Conservation (phyloP, 202 grass and related monocot species). For the Schoenoplectus triqueter region DNA sequence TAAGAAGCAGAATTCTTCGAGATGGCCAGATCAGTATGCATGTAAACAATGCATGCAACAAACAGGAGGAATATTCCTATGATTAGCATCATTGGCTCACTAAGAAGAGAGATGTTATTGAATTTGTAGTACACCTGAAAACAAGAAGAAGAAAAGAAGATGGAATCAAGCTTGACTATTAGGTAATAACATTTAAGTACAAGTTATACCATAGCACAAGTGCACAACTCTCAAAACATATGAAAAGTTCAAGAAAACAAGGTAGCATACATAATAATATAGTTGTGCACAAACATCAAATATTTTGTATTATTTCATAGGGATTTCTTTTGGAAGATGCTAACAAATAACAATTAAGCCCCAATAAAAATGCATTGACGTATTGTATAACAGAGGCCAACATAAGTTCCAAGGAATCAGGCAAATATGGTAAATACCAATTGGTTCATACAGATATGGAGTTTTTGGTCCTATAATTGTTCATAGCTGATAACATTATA, state of each 20-base stretch:
- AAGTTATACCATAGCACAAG: constrained; percentile 6
- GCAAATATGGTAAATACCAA: not conserved
- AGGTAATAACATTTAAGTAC: constrained; percentile 9
- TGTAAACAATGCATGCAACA: constrained; percentile 75
- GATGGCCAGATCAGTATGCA: constrained; percentile 89
- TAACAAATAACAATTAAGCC: not conserved
- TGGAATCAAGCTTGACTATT: constrained; percentile 4
- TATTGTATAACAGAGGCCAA: not conserved
- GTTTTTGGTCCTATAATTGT: constrained; percentile 3
- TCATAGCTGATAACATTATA: not conserved
- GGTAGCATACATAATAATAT: not conserved
- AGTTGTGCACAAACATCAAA: not conserved
- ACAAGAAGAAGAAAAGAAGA: constrained; percentile 1
- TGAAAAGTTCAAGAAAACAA: constrained; percentile 23
- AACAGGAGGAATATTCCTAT: constrained; percentile 89
- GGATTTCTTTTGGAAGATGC: not conserved
- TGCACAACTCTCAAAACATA: not conserved
- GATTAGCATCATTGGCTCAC: constrained; percentile 90
- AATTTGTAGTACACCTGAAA: constrained; percentile 92
- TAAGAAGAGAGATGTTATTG: constrained; percentile 77
- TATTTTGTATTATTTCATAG: not conserved
- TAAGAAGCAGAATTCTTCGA: constrained; percentile 92
- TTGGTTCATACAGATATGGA: not conserved
- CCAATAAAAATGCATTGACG: not conserved
- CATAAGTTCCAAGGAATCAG: constrained; percentile 4